Evolutionary conservation across 1,284 basidiomycete genomes (phyloP), one percentile per base, ranked within the genome.

Genomic region (Lignosus rhinocerotis): DNA sequence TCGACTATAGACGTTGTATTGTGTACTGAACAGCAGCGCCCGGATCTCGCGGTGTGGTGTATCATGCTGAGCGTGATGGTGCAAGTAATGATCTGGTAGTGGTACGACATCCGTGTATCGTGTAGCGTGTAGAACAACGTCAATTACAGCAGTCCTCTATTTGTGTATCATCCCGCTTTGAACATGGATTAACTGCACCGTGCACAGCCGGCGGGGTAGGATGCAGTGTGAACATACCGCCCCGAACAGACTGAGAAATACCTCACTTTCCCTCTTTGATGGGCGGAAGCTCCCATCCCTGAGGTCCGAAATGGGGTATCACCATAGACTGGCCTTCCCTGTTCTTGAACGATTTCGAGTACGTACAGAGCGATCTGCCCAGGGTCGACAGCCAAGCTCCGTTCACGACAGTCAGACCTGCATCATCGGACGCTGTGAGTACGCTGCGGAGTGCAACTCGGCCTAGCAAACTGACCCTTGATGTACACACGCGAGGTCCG

Each of bases 381-480:
- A 99, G 79, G 0, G 83, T 83, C 2, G 91, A 80, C 41, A 99
- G 74, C 97, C 97, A 99, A 9, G 85, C 83, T 0, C 94, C 85
- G 73, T 99, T 97, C 65, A 98, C 83, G 44, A 89, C 81, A 0
- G 95, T 97, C 25, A 95, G 68, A 34, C 86, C 92, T 93, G 66
- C 1, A 38, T 34, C 1, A 5, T 39, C 1, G n/a, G 6, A 12
- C 11, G n/a, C 14, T 39, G 12, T 14, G 36, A 14, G 36, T 3
- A n/a, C 14, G 6, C 14, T 8, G 5, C 14, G n/a, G 36, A 12
- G 7, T 39, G 5, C 36, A 14, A 14, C 25, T 25, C 25, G 36
- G 11, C 5, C 11, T 6, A 39, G 36, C 12, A 14, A n/a, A 49
- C 52, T 39, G 32, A 88, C 94, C 92, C 83, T 93, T 96, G 49